A percentile compares a stretch with the other conserved stretches of the same genome.
These are phyloP conservation scores for Ailanthus altissimus DNA, from an alignment of 345 rosid species.

Conservation along the genomic window DNA sequence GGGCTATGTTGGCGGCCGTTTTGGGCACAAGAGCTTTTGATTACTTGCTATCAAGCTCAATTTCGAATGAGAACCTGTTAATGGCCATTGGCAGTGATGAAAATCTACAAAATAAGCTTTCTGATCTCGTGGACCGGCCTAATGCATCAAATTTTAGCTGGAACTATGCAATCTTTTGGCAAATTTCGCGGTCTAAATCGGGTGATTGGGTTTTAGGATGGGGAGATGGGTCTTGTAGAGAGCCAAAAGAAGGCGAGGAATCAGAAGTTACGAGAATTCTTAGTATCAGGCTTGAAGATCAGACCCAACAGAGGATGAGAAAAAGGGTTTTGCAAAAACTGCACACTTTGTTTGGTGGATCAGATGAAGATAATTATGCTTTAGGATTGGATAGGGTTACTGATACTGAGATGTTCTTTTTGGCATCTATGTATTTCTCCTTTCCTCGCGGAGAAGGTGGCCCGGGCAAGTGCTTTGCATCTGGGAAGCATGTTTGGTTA, in stretches of 20 bases:
- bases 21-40: conserved; percentile 78
- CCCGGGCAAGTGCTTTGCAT: conserved; percentile 80
- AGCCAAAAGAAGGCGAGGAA: conserved; percentile 80
- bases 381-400: conserved; percentile 85
- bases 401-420: conserved; percentile 87
- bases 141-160: conserved; percentile 79
- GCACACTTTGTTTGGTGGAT: conserved; percentile 79
- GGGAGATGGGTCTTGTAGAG: conserved; percentile 97
- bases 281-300: conserved; percentile 49
- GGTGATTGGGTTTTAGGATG: conserved; percentile 92
- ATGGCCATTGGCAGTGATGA: conserved; percentile 66
- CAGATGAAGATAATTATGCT: conserved; percentile 86
- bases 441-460: conserved; percentile 89
- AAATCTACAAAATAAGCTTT: conserved; percentile 78
- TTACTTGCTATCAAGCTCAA: conserved; percentile 67
- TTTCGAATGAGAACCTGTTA: conserved; percentile 62
- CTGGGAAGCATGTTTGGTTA: conserved; percentile 78
- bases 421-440: conserved; percentile 97
- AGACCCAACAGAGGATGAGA: conserved; percentile 76
- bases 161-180: conserved; percentile 98
- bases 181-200: conserved; percentile 78
- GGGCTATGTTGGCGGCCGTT: conserved; percentile 61
- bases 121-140: conserved; percentile 86
- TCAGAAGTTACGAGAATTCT: conserved; percentile 44
- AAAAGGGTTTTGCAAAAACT: conserved; percentile 84